Conservation (phyloP, 352 stramenopile genomes). For the Phytophthora capsici region DNA sequence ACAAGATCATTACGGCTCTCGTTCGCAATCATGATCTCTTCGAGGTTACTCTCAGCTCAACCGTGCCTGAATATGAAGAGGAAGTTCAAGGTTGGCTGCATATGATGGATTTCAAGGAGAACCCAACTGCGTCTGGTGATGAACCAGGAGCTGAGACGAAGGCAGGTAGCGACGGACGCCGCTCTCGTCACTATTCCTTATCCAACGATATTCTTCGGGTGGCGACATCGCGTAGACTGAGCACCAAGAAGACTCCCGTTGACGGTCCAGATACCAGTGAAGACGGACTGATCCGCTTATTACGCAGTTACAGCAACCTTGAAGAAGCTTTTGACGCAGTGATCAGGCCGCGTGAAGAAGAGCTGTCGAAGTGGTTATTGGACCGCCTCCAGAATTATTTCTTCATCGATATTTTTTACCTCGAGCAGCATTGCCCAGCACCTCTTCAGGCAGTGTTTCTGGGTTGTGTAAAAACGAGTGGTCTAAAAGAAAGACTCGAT, state of each 20-base stretch:
- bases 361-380: constrained; percentile 57
- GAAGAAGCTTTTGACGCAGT: constrained; percentile 8
- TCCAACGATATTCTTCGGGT: constrained; percentile 43
- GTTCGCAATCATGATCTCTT: constrained; percentile 73
- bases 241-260: constrained; percentile 26
- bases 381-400: constrained; percentile 64
- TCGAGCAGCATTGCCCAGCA: constrained; percentile 50
- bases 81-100: constrained; percentile 76
- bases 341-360: constrained; percentile 21
- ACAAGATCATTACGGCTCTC: constrained; percentile 77
- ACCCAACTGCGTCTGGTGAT: constrained; percentile 9
- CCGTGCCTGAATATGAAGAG: constrained; percentile 67
- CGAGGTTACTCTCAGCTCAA: constrained; percentile 58
- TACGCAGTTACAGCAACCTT: constrained; percentile 13
- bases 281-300: constrained; percentile 25
- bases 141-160: background rate
- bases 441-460: constrained; percentile 63
- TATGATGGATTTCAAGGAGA: constrained; percentile 69
- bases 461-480: constrained; percentile 63
- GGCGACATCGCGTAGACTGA: constrained; percentile 50
- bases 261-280: constrained; percentile 26
- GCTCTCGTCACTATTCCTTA: constrained; percentile 32
- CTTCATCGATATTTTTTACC: constrained; percentile 70
- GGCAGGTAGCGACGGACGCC: constrained; percentile 19
- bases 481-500: constrained; percentile 48